phyloP scores from a whole-genome alignment of 2,329 filamentous ascomycete genomes.

The Botrytis paeoniae region DNA sequence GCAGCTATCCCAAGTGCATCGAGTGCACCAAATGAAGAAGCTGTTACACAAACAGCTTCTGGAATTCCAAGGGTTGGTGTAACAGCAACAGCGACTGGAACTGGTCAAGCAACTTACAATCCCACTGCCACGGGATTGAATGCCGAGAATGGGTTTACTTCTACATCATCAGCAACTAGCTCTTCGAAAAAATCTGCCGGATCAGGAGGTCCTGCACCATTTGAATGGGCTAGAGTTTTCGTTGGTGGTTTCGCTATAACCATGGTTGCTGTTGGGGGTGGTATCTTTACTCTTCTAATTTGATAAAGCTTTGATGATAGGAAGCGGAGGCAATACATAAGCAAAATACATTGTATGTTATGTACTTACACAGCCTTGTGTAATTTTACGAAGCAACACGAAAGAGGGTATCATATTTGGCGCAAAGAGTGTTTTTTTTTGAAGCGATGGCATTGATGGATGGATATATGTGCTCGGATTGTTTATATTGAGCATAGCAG shows the following conservation, averaged over 20 bases:
- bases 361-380: not conserved
- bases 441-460: not conserved
- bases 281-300: slow-evolving; percentile 26
- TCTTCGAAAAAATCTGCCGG: slow-evolving; percentile 31
- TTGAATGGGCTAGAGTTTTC: slow-evolving; percentile 31
- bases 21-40: slow-evolving; percentile 26
- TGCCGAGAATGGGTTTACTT: slow-evolving; percentile 34
- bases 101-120: slow-evolving; percentile 29
- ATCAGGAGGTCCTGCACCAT: slow-evolving; percentile 29
- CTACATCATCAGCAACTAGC: slow-evolving; percentile 18
- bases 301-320: not conserved
- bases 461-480: not conserved
- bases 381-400: not conserved
- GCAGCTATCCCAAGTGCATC: slow-evolving; percentile 34
- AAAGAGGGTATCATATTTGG: not conserved
- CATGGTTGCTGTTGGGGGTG: slow-evolving; percentile 32
- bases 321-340: slow-evolving; percentile 1
- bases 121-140: slow-evolving; percentile 32
- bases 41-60: slow-evolving; percentile 35
- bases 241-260: slow-evolving; percentile 26
- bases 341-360: slow-evolving; percentile 6
- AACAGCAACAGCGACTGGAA: slow-evolving; percentile 24
- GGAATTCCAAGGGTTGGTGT: slow-evolving; percentile 29
- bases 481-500: not conserved
- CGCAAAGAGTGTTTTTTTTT: not conserved